Percentiles rank a stretch among this genome's conserved stretches.
phyloP scores from a whole-genome alignment of 768 basidiomycete species.

The Boletellus ananas region DNA sequence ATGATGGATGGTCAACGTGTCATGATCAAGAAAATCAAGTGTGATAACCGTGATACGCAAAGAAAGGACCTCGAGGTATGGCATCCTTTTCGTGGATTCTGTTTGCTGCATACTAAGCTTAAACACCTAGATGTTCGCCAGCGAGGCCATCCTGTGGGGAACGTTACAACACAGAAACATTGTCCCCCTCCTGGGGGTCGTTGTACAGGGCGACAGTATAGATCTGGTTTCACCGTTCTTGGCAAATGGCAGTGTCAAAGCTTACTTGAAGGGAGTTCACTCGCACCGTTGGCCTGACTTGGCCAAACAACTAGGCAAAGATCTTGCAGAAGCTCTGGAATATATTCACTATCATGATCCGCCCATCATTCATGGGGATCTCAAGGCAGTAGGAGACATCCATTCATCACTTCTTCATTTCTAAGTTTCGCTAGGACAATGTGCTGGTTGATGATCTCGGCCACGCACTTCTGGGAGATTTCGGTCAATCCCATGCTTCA shows the following conservation, averaged over 20 bases:
- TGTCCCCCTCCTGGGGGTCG: conserved; percentile 22
- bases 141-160: conserved; percentile 29
- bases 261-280: neutral
- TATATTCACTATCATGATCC: conserved; percentile 26
- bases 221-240: conserved; percentile 26
- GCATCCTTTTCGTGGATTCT: neutral
- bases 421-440: conserved; percentile 21
- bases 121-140: conserved; percentile 16
- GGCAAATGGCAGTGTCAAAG: conserved; percentile 19
- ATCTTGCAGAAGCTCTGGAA: conserved; percentile 18
- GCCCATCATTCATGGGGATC: conserved; percentile 38
- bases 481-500: conserved; percentile 24
- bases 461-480: conserved; percentile 23
- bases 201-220: conserved; percentile 6
- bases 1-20: conserved; percentile 11
- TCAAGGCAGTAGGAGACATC: conserved; percentile 32
- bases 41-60: neutral
- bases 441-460: conserved; percentile 14
- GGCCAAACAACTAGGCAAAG: conserved; percentile 10
- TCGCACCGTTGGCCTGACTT: conserved; percentile 1
- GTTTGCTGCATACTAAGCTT: conserved; percentile 1
- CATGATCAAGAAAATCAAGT: too few relatives aligned
- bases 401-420: neutral
- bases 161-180: conserved; percentile 25
- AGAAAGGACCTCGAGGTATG: conserved; percentile 14